phyloP scores from a whole-genome alignment of 257 asterid species.

The Catharanthus roseus region DNA sequence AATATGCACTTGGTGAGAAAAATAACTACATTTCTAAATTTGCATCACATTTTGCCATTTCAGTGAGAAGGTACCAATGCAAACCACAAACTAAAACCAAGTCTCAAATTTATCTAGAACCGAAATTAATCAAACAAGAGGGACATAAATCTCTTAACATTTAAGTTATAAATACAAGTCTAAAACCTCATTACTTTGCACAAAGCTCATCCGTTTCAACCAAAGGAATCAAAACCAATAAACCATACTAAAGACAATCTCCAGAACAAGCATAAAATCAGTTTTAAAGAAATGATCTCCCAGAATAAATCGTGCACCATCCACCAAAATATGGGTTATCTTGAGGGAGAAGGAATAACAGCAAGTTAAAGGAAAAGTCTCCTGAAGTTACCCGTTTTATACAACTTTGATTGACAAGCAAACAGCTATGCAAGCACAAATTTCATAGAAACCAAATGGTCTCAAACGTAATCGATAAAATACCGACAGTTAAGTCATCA shows the following conservation, averaged over 20 bases:
- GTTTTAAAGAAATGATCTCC: too few species aligned
- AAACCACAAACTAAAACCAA: conserved; percentile 8
- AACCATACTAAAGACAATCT: too few species aligned
- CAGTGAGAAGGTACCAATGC: conserved; percentile 5
- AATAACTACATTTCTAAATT: conserved; percentile 2
- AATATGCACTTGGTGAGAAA: neutral
- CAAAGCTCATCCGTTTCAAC: neutral
- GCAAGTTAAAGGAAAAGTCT: too few species aligned
- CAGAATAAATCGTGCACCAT: neutral
- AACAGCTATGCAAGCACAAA: too few species aligned
- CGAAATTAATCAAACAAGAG: neutral
- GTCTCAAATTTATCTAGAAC: conserved; percentile 7
- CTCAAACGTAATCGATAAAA: neutral
- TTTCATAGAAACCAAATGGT: too few species aligned
- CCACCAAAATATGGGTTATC: neutral
- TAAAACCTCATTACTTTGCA: neutral
- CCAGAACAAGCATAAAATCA: too few species aligned
- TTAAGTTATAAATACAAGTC: neutral
- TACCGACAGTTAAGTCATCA: neutral
- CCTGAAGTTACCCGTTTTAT: neutral
- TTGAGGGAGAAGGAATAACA: neutral
- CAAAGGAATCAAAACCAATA: neutral
- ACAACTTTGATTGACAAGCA: neutral
- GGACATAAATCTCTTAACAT: neutral
- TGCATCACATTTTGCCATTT: conserved; percentile 1